These are phyloP conservation scores for Glycyrrhiza uralensis DNA, from an alignment of 306 rosid genomes.

Conservation along the genomic window DNA sequence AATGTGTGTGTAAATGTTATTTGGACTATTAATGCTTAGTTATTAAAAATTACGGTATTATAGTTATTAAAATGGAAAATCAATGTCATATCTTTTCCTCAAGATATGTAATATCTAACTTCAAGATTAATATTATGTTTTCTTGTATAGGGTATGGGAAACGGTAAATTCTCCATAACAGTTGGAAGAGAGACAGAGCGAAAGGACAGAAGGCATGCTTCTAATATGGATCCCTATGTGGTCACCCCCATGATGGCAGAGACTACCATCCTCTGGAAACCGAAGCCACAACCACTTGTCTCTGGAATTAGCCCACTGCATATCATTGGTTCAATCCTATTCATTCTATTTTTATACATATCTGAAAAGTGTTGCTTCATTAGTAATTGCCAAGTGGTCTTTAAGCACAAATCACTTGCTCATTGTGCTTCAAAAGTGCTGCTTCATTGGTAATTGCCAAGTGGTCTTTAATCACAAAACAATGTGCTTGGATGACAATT, in stretches of 20 bases:
- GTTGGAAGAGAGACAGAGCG: constrained; percentile 64
- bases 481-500: background rate
- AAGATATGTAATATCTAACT: background rate
- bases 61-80: no score
- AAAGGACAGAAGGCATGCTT: constrained; percentile 67
- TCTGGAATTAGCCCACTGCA: background rate
- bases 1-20: no score
- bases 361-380: background rate
- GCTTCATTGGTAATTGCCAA: background rate
- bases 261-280: no score
- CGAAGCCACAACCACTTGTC: background rate
- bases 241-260: no score
- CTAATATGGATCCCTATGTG: no score
- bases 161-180: constrained; percentile 55
- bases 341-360: background rate
- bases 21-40: no score
- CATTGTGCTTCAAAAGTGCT: no score
- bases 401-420: background rate
- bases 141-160: constrained; percentile 49
- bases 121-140: background rate
- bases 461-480: background rate
- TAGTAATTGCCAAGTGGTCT: background rate
- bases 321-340: background rate
- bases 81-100: no score
- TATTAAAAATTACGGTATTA: no score